phyloP scores from a whole-genome alignment of 371 early-diverging fungal species.

The Lichtheimia ornata region DNA sequence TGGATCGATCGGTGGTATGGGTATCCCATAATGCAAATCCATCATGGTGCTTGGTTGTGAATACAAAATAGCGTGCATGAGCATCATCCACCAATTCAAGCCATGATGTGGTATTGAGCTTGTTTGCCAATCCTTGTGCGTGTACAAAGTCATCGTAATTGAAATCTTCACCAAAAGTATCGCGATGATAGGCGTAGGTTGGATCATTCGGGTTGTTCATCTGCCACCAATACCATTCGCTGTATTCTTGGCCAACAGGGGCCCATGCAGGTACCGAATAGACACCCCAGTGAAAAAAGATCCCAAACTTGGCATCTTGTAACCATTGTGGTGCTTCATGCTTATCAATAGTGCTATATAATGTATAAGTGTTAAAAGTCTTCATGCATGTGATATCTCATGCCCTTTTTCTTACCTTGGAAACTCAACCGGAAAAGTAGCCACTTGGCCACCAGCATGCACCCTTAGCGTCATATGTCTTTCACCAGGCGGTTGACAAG shows the following conservation, averaged over 20 bases:
- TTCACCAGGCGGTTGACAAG: too few relatives aligned
- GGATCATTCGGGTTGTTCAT: conserved; percentile 23
- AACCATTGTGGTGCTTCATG: conserved; percentile 35
- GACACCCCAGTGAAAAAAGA: conserved; percentile 43
- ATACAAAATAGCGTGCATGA: conserved; percentile 38
- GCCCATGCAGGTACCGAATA: conserved; percentile 41
- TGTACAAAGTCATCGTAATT: conserved; percentile 34
- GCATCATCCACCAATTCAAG: conserved; percentile 25
- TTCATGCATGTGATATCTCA: too few relatives aligned
- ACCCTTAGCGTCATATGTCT: too few relatives aligned
- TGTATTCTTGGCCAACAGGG: conserved; percentile 30
- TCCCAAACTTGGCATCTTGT: conserved; percentile 34
- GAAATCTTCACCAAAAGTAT: conserved; percentile 26
- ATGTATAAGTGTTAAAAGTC: too few relatives aligned
- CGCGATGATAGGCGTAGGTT: conserved; percentile 26
- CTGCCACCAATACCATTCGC: conserved; percentile 48
- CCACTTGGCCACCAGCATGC: too few relatives aligned
- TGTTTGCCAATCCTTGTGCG: background rate
- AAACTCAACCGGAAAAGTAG: too few relatives aligned
- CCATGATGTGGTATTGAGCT: conserved; percentile 28
- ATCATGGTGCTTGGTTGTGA: conserved; percentile 43
- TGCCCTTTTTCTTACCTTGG: too few relatives aligned
- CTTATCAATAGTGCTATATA: background rate
- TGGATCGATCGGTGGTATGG: conserved; percentile 24
- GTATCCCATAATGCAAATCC: conserved; percentile 39